Evolutionary conservation across 331 rosid genomes (phyloP), one percentile per base, ranked within the genome.

Genomic region (Malus hybrid): DNA sequence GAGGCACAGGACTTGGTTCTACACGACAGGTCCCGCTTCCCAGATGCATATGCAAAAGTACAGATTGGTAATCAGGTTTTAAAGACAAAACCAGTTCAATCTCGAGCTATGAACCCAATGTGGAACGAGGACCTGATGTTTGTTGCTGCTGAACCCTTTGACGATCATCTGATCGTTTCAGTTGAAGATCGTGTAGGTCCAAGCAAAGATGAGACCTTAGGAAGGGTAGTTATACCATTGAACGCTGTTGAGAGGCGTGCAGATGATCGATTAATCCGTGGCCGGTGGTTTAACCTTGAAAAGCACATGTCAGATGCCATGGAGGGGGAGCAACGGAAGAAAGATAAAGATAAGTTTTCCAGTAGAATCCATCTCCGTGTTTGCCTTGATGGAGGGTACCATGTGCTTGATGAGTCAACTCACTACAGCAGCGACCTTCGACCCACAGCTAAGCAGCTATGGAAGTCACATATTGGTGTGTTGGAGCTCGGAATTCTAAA

Each of bases 341-440:
- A 79, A 50, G 77, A 73, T 42, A 73, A 61, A 60, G 90, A 86
- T 48, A 82, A 80, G 76, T 92, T 90, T 67, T 79, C 78, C 27
- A 88, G 93, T 70, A 83, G 84, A 65, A 76, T 94, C 73, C 93
- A 90, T 80, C 88, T 91, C 28, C 81, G 85, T 44, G 46, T 94
- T 44, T 94, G 87, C 78, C 98, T 94, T 46, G 98, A 94, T 50
- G 98, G 98, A 59, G 98, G 98, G 32, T 94, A 91, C 79, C 98
- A 94, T 77, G 98, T 94, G 71, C 90, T 94, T 55, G 98, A 94
- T 63, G 96, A 90, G 84, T 89, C 97, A 14, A 88, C 90, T 83
- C 82, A 90, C 70, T 89, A 88, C 73, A 94, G 96, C 39, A 87
- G 97, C 22, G 98, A 94, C 86, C 96, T 94, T 57, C 89, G 96